These are phyloP conservation scores for Diaporthe sp. DNA, from an alignment of 2,329 filamentous ascomycete species.

Conservation along the genomic window DNA sequence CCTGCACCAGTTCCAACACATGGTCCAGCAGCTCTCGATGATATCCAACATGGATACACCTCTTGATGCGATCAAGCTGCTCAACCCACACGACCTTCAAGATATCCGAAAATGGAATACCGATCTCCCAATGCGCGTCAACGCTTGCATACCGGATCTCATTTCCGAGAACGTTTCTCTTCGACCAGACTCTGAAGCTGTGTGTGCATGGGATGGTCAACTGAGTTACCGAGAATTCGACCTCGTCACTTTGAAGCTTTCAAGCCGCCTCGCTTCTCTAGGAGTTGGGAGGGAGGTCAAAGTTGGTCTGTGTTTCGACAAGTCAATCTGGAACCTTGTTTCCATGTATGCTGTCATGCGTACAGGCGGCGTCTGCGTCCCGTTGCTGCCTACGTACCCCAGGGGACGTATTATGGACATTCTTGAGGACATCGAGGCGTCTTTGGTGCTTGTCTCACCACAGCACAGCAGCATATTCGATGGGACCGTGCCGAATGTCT, in stretches of 20 bases:
- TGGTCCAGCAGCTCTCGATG: background rate
- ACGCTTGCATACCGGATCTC: background rate
- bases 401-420: background rate
- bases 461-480: background rate
- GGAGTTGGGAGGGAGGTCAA: constrained; percentile 49
- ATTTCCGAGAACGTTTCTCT: constrained; percentile 13
- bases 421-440: background rate
- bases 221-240: constrained; percentile 50
- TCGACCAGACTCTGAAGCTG: constrained; percentile 44
- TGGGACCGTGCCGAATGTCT: background rate
- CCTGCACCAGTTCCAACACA: background rate
- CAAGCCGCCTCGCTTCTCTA: constrained; percentile 44
- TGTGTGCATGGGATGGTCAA: constrained; percentile 50
- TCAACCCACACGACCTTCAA: background rate
- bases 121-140: background rate
- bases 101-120: background rate
- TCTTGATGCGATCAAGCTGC: background rate
- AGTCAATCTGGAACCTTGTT: background rate
- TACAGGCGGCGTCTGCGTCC: background rate
- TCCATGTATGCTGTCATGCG: background rate
- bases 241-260: constrained; percentile 44
- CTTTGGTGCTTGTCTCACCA: background rate
- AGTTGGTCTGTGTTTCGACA: constrained; percentile 49
- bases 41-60: background rate
- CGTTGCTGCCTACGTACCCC: background rate